Base-by-base conservation (phyloP, 805 yeast species). In the Saccharomycopsis selenospora region DNA sequence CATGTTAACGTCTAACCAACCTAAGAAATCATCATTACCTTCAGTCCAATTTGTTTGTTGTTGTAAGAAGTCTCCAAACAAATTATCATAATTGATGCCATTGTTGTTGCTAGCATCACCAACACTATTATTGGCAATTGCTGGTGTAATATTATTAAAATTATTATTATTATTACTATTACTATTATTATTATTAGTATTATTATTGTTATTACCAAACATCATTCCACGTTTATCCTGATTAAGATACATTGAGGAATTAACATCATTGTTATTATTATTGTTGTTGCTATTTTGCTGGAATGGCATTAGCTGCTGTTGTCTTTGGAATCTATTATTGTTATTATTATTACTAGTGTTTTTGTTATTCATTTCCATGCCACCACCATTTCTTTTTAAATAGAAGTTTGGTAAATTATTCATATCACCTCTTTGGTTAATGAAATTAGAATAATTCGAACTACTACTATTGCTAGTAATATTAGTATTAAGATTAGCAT, bases 1-100 rank as follows among this genome's bases (percentile, higher is more conserved):
- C 82, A 76, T 77, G 58, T 83, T 83, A 62, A 80, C 79, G 61
- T 87, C 95, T 69, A 90, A 85, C 96, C 96, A 90, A 10, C 97
- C 97, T 42, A 90, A 68, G 59, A 90, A 84, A 61, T 90, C 97
- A 60, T 90, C 97, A 42, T 80, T 86, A 27, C 80, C 82, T 59
- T 86, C 89, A 61, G 82, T 75, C 95, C 95, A 87, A 26, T 88
- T 90, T 28, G 82, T 79, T 24, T 89, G 84, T 56, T 85, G 93
- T 62, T 83, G 88, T 65, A 85, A 79, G 56, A 85, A 83, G 17
- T 71, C 71, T 57, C 82, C 80, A 58, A 79, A 64, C 44, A 57
- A 54, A 25, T 58, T 50, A 3, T 47, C 29, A 47, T 62, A 70
- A 51, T 56, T 66, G 14, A 59, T 36, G 22, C 26, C 27, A 13